Percentiles rank a stretch among this genome's conserved stretches.
Conservation (phyloP, 177 flowering plant genomes). For the Vitis hybrid region DNA sequence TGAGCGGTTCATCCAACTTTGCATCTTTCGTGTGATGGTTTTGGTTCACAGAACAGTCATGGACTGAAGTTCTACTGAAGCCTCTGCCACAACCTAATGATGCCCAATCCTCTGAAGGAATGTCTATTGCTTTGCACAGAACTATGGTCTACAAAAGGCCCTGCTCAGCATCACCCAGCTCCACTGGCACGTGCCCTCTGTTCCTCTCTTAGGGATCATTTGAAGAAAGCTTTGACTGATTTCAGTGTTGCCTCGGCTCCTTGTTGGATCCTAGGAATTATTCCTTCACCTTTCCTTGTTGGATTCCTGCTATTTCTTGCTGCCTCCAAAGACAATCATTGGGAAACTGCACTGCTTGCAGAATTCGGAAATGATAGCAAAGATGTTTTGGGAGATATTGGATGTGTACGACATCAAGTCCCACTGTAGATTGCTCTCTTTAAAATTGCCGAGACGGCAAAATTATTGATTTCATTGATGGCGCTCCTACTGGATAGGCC, state of each 20-base stretch:
- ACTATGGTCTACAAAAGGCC: conserved; percentile 91
- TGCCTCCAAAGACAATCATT: conserved; percentile 24
- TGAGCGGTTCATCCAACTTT: conserved; percentile 77
- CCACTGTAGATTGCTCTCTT: conserved; percentile 91
- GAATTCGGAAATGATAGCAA: conserved; percentile 90
- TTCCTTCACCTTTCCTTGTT: conserved; percentile 78
- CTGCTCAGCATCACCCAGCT: conserved; percentile 90
- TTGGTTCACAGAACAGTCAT: conserved; percentile 86
- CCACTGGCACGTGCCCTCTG: conserved; percentile 88
- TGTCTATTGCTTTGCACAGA: conserved; percentile 92
- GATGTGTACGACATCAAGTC: conserved; percentile 79
- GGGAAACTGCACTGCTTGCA: conserved; percentile 6
- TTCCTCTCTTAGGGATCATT: conserved; percentile 69
- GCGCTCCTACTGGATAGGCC: conserved; percentile 68
- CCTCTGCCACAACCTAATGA: conserved; percentile 81
- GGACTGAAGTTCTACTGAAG: conserved; percentile 83
- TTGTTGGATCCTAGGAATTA: conserved; percentile 70
- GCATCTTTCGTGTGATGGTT: conserved; percentile 93
- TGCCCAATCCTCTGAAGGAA: conserved; percentile 92
- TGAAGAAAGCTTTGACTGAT: conserved; percentile 72
- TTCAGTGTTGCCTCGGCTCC: conserved; percentile 55
- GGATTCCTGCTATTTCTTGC: conserved; percentile 95
- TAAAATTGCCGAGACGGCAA: conserved; percentile 85
- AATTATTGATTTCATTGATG: conserved; percentile 38
- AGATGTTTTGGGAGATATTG: conserved; percentile 90